Base-by-base conservation (phyloP, 2,329 filamentous ascomycete species). In the Phaeosphaeriaceae sp. region DNA sequence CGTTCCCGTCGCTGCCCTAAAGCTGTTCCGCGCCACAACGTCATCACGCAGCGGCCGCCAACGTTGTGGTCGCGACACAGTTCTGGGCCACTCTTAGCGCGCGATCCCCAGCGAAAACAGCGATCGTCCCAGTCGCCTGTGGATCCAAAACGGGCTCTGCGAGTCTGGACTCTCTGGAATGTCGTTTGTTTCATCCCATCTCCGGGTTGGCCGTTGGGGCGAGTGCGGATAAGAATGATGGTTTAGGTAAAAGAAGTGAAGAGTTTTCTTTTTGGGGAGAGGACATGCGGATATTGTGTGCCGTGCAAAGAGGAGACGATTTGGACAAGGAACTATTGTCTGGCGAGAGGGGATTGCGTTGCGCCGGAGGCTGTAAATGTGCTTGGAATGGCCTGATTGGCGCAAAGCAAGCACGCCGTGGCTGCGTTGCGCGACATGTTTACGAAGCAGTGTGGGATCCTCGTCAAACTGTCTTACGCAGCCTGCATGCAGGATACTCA, bases 31-130 rank as follows among this genome's bases (percentile, higher is more conserved):
- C 35, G 35, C 35, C 35, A 40, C 35, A 40, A 61, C 63, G 63
- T 64, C 63, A 65, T 47, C 35, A 35, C 54, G 61, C 60, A 64
- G 60, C 58, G 58, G 63, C 17, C 47, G 52, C 58, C 51, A 57
- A 58, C 52, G 55, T 55, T 28, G 53, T 40, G 35, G 10, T n/a
- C 60, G 46, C 46, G 52, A 43, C 49, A 32, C 44, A 23, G 40
- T n/a, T 42, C 49, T 47, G 11, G 49, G 13, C 24, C 26, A 13
- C 28, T 13, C 15, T 8, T 40, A 40, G 35, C 35, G 35, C 15
- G 17, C 56, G 61, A 66, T 66, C 48, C 28, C 49, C 61, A 61
- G 59, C 61, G n/a, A 47, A 53, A 48, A 24, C 15, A 9, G 26
- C 53, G 64, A 66, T 66, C 59, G 51, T 60, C 62, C 30, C 24